A percentile compares a stretch with the other conserved stretches of the same genome.
phyloP scores from a whole-genome alignment of 2,329 filamentous ascomycete genomes.

The Hymenoscyphus scutula region DNA sequence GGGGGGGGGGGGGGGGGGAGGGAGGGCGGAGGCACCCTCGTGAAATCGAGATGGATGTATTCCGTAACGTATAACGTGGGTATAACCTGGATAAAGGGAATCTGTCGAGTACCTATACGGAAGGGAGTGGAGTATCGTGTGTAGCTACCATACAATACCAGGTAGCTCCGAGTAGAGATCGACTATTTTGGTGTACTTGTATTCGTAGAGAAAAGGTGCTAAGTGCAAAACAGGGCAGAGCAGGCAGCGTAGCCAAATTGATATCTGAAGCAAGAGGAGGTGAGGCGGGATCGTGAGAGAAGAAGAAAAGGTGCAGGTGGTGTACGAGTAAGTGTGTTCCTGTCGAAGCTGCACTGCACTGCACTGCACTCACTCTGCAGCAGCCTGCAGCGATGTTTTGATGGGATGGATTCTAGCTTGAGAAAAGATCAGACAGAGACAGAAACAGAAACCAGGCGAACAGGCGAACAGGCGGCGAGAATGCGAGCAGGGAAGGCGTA shows the following conservation, averaged over 20 bases:
- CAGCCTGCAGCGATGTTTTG: not conserved
- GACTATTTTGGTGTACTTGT: not conserved
- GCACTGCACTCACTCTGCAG: slow-evolving; percentile 2
- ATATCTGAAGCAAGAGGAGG: not conserved
- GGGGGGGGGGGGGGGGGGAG: not conserved
- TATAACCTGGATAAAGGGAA: no score
- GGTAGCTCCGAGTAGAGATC: not conserved
- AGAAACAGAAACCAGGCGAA: not conserved
- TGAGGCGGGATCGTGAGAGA: not conserved
- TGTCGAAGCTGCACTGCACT: slow-evolving; percentile 4
- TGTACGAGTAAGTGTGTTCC: not conserved
- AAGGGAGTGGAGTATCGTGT: not conserved
- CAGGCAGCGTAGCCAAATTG: not conserved
- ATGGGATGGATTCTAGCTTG: not conserved
- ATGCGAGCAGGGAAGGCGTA: not conserved
- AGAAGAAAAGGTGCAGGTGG: not conserved
- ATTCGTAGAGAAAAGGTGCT: no score
- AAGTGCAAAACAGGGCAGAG: not conserved
- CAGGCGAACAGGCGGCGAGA: not conserved
- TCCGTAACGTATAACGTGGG: no score
- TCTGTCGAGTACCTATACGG: not conserved
- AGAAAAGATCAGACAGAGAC: not conserved
- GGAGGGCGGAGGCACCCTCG: not conserved
- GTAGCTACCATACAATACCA: not conserved
- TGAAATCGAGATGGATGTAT: not conserved